These are phyloP conservation scores for Populus hybrid DNA, from an alignment of 441 rosid genomes.

Conservation along the genomic window DNA sequence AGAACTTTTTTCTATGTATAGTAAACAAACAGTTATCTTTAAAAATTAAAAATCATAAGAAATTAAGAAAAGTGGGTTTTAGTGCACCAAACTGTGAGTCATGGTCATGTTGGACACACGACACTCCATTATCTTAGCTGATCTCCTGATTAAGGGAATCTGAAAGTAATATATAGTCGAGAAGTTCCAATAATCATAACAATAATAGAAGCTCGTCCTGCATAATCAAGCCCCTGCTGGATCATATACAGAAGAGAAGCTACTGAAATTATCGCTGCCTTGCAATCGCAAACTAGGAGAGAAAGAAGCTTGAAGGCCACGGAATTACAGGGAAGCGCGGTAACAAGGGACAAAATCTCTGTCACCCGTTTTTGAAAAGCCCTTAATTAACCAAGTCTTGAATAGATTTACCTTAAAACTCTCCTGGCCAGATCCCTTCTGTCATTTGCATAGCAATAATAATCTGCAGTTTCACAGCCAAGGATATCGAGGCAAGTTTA, in stretches of 20 bases:
- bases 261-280: background rate
- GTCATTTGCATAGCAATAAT: conserved; percentile 18
- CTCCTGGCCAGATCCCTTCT: conserved; percentile 56
- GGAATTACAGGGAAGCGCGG: conserved; percentile 37
- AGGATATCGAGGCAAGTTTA: background rate
- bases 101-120: too few species aligned
- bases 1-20: background rate
- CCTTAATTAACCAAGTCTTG: conserved; percentile 25
- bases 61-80: background rate
- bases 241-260: background rate
- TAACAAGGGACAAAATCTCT: conserved; percentile 5
- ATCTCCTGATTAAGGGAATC: too few species aligned
- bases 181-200: too few species aligned
- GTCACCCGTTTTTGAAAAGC: conserved; percentile 12
- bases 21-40: background rate
- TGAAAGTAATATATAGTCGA: too few species aligned
- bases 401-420: conserved; percentile 40
- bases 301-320: background rate
- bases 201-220: too few species aligned
- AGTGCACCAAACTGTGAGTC: too few species aligned
- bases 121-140: too few species aligned
- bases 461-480: conserved; percentile 17
- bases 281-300: background rate
- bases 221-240: background rate
- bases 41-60: background rate